Conservation (phyloP, 164 flowering plant species). For the Vitis labrusca region DNA sequence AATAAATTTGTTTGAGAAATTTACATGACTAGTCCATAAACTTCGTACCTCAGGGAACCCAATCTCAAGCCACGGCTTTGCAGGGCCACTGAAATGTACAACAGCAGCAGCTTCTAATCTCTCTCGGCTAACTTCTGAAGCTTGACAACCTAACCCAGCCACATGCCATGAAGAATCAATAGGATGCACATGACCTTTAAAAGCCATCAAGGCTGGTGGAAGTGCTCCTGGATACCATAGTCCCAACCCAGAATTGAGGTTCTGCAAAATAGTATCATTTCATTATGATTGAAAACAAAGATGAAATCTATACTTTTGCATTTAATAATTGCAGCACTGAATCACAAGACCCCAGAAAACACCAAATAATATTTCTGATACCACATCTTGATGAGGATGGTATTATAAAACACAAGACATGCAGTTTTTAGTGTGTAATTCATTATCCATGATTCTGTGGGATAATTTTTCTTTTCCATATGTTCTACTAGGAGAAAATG, state of each 20-base stretch:
- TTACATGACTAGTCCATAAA: constrained; percentile 51
- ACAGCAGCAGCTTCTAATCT: constrained; percentile 51
- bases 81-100: constrained; percentile 69
- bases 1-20: constrained; percentile 49
- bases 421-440: no score
- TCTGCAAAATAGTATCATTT: constrained; percentile 33
- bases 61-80: constrained; percentile 76
- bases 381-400: no score
- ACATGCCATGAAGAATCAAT: constrained; percentile 65
- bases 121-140: constrained; percentile 12
- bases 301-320: neutral
- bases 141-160: constrained; percentile 51
- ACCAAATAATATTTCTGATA: no score
- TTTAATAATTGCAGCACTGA: neutral
- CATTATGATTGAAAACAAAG: neutral
- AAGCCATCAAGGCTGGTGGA: constrained; percentile 70
- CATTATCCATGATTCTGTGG: no score
- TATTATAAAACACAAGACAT: no score
- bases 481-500: neutral
- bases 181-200: constrained; percentile 53
- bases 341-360: neutral
- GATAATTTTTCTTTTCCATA: neutral
- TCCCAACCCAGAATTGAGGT: constrained; percentile 43
- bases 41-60: constrained; percentile 43
- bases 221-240: constrained; percentile 64